These are phyloP conservation scores for Dothiorella sarmentorum DNA, from an alignment of 2,329 filamentous ascomycete genomes.

Conservation along the genomic window DNA sequence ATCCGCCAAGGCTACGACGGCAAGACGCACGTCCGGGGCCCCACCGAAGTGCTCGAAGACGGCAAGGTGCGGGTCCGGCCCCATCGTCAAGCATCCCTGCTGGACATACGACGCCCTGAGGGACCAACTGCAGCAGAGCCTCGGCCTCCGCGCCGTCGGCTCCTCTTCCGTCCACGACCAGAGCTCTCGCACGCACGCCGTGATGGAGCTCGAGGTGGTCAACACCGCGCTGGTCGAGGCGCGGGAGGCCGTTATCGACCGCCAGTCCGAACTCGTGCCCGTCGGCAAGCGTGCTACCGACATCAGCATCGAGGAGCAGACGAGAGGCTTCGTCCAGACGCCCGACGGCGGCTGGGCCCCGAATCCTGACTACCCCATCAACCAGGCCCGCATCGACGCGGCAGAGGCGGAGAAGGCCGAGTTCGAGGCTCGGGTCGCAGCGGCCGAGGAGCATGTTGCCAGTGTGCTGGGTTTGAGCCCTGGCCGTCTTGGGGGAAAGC, in stretches of 20 bases:
- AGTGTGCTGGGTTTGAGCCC: constrained; percentile 25
- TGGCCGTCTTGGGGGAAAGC: constrained; percentile 41
- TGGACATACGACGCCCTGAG: constrained; percentile 37
- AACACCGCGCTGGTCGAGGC: constrained; percentile 36
- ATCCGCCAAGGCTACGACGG: constrained; percentile 43
- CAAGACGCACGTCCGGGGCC: constrained; percentile 40
- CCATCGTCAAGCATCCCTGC: constrained; percentile 35
- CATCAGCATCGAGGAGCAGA: constrained; percentile 40
- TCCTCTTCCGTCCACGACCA: constrained; percentile 43
- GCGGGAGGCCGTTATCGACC: constrained; percentile 38
- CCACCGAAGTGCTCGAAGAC: constrained; percentile 40
- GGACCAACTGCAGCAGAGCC: constrained; percentile 28
- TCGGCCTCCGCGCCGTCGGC: constrained; percentile 34
- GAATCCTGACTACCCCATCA: constrained; percentile 35
- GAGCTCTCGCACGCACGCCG: constrained; percentile 45
- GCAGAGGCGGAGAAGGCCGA: constrained; percentile 39
- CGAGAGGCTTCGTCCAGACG: constrained; percentile 27
- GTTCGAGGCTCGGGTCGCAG: constrained; percentile 33
- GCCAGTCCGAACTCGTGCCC: constrained; percentile 45
- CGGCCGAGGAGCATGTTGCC: constrained; percentile 34
- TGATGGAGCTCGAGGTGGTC: constrained; percentile 44
- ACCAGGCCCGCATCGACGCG: constrained; percentile 40
- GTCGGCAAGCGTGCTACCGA: constrained; percentile 44
- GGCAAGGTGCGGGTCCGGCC: constrained; percentile 43
- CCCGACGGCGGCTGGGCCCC: constrained; percentile 33